These are phyloP conservation scores for Fusarium sp. DNA, from an alignment of 2,329 filamentous ascomycete species.

Conservation along the genomic window DNA sequence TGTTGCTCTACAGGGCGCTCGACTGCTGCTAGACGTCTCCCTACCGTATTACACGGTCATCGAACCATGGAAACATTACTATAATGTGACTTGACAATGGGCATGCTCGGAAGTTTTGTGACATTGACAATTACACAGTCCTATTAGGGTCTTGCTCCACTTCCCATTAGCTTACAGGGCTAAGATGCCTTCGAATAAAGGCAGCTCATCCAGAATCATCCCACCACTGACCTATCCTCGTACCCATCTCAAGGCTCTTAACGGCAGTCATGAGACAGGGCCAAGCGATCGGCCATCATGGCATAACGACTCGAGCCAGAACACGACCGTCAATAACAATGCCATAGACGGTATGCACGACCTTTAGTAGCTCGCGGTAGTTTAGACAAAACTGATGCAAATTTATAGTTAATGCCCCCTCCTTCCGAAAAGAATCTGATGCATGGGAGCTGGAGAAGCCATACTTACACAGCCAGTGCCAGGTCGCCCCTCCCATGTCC, in stretches of 20 bases:
- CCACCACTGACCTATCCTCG: slow-evolving; percentile 50
- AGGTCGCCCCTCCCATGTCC: slow-evolving; percentile 44
- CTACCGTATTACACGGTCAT: no score
- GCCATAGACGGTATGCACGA: slow-evolving; percentile 58
- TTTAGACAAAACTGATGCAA: slow-evolving; percentile 1
- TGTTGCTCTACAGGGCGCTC: no score
- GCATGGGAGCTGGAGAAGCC: slow-evolving; percentile 59
- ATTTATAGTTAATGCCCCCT: slow-evolving; percentile 61
- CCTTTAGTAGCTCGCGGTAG: no score
- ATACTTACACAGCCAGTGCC: slow-evolving; percentile 34
- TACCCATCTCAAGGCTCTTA: slow-evolving; percentile 58
- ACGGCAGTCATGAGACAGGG: slow-evolving; percentile 60
- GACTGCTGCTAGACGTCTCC: no score
- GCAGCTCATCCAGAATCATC: slow-evolving; percentile 37
- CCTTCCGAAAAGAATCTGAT: slow-evolving; percentile 63
- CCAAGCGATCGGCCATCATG: slow-evolving; percentile 63
- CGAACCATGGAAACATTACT: no score
- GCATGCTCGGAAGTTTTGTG: not conserved
- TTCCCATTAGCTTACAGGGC: not conserved
- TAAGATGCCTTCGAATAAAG: slow-evolving; percentile 41
- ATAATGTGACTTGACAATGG: not conserved
- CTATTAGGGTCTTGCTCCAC: not conserved
- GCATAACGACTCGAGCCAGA: slow-evolving; percentile 65
- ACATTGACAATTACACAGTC: not conserved
- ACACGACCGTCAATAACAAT: slow-evolving; percentile 55